Conservation (phyloP, 164 flowering plant genomes). For the Litsea cubeba region DNA sequence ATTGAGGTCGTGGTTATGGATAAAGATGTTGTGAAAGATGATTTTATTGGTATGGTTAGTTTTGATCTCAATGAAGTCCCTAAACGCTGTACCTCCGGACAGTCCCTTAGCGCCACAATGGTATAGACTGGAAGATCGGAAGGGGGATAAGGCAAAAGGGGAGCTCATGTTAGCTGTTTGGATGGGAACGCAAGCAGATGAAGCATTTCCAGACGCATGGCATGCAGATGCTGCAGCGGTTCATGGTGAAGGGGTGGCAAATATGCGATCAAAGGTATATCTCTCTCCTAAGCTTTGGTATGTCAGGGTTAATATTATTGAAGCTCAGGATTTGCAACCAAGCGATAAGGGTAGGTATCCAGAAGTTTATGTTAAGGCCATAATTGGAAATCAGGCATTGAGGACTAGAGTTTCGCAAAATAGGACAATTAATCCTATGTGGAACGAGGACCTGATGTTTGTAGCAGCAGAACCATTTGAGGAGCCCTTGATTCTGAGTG, state of each 20-base stretch:
- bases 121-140: conserved; percentile 46
- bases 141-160: conserved; percentile 33
- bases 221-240: conserved; percentile 28
- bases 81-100: conserved; percentile 51
- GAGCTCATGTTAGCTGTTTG: conserved; percentile 62
- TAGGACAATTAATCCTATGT: conserved; percentile 31
- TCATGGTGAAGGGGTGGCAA: conserved; percentile 25
- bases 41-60: conserved; percentile 31
- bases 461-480: conserved; percentile 61
- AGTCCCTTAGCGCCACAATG: conserved; percentile 60
- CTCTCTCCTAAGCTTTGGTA: conserved; percentile 61
- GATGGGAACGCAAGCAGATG: conserved; percentile 70
- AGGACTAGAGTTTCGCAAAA: conserved; percentile 28
- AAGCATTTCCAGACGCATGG: conserved; percentile 36
- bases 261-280: conserved; percentile 46
- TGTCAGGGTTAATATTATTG: conserved; percentile 47
- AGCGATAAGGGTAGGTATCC: conserved; percentile 25
- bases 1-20: conserved; percentile 75
- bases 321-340: conserved; percentile 46
- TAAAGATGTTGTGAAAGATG: conserved; percentile 48
- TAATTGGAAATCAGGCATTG: conserved; percentile 30
- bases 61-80: conserved; percentile 49
- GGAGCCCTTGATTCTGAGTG: conserved; percentile 39
- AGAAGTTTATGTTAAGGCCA: conserved; percentile 33
- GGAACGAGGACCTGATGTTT: conserved; percentile 61